Percentiles rank a stretch among this genome's conserved stretches.
phyloP scores from a whole-genome alignment of 306 rosid species.

The Castanospermum australe region DNA sequence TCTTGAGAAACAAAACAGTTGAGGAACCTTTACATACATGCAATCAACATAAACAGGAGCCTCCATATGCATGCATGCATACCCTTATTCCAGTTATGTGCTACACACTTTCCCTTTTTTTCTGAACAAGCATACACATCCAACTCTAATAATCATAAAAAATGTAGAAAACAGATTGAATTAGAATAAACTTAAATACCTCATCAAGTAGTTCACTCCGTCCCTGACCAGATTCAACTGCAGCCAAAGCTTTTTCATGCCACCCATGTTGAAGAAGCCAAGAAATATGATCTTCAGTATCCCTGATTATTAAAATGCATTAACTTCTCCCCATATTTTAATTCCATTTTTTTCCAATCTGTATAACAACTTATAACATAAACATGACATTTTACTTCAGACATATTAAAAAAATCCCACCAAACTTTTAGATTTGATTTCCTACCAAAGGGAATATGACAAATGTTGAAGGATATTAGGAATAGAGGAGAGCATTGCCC shows the following conservation, averaged over 20 bases:
- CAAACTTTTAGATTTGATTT: not conserved
- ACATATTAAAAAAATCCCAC: not conserved
- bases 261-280: conserved; percentile 98
- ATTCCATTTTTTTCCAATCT: not conserved
- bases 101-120: not conserved
- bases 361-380: not conserved
- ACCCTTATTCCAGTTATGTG: conserved; percentile 8
- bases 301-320: conserved; percentile 59
- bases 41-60: conserved; percentile 26
- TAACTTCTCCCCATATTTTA: conserved; percentile 16
- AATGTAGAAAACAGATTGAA: conserved; percentile 14
- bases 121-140: conserved; percentile 1
- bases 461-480: conserved; percentile 20
- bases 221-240: conserved; percentile 96
- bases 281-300: conserved; percentile 96
- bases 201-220: conserved; percentile 93
- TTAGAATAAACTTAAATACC: conserved; percentile 43
- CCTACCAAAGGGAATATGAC: not conserved
- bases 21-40: not conserved
- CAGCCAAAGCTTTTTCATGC: conserved; percentile 97
- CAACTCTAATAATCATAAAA: not conserved
- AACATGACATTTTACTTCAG: conserved; percentile 5
- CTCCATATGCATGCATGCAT: not conserved
- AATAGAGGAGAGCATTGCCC: not conserved
- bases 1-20: conserved; percentile 16